Conservation (phyloP, 257 asterid genomes). For the Salvia splendens region DNA sequence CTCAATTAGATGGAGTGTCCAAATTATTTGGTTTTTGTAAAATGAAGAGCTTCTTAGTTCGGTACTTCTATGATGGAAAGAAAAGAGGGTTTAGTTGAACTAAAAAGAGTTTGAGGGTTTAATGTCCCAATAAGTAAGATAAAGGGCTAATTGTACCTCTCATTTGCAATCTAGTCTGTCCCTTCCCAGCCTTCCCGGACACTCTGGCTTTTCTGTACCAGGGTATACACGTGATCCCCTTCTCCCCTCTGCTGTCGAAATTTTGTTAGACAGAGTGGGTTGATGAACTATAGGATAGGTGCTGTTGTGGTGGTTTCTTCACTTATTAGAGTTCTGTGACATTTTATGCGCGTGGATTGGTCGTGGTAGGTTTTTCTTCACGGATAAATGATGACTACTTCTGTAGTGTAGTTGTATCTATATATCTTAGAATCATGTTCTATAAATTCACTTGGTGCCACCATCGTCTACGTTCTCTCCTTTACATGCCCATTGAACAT, state of each 20-base stretch:
- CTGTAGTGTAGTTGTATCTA: not conserved
- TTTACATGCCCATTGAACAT: not conserved
- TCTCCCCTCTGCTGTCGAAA: not conserved
- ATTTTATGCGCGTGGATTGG: not conserved
- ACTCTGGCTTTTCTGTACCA: not conserved
- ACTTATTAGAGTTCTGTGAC: not conserved
- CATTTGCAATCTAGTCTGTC: not conserved
- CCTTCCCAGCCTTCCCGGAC: not conserved
- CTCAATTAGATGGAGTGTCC: not conserved
- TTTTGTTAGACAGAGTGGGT: not conserved
- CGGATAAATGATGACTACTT: not conserved
- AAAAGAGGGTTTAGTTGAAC: not conserved
- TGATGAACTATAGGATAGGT: not conserved
- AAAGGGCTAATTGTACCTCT: not conserved
- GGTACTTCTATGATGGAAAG: not conserved
- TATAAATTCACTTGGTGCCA: slow-evolving; percentile 9
- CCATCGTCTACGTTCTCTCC: not conserved
- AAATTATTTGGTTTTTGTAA: not conserved
- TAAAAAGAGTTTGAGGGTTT: not conserved
- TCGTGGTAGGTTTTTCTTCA: not conserved
- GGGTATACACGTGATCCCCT: not conserved
- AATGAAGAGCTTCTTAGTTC: not conserved
- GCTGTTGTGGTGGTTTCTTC: not conserved
- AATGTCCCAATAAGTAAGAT: not conserved
- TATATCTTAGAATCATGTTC: slow-evolving; percentile 13